Evolutionary conservation across 1,284 basidiomycete species (phyloP), one percentile per base, ranked within the genome.

Genomic region (Agroathelia rolfsii): DNA sequence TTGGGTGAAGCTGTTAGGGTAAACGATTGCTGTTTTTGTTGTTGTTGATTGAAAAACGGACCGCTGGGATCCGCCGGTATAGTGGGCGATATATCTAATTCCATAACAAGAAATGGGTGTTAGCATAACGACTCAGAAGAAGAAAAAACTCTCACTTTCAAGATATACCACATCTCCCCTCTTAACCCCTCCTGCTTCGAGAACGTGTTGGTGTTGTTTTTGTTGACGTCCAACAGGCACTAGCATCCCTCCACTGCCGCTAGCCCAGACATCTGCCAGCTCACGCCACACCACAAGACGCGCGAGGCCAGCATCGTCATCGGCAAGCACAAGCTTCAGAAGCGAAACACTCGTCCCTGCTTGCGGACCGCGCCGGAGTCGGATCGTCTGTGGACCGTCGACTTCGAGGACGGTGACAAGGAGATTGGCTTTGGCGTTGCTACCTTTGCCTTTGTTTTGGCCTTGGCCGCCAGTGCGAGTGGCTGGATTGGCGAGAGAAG

Each of bases 221-320:
- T 32, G 42, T 22, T 17, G n/a, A n/a, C n/a, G n/a, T n/a, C n/a
- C n/a, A n/a, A n/a, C n/a, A n/a, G n/a, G n/a, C n/a, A n/a, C n/a
- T n/a, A n/a, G n/a, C n/a, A n/a, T n/a, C n/a, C n/a, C n/a, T n/a
- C 56, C 54, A 22, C 52, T 52, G 38, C 45, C 37, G 2, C 69
- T 76, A 31, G 74, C 76, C 83, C 81, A 85, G 0, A 51, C 51
- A 27, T 84, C 76, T 6, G 82, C 82, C 3, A 67, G 57, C 33
- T 82, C 76, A 33, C 82, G 61, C 83, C 83, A 86, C 3, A 74
- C 80, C 5, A 76, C 76, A 9, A 85, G 49, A 52, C 75, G 82
- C 43, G 72, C 72, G 3, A 85, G 62, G 1, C 55, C 61, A 2
- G 76, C 76, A 14, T 67, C 64, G 34, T 79, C 77, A 42, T 83